phyloP scores from a whole-genome alignment of 352 stramenopile genomes.

The Globisporangium cylindrosporum region DNA sequence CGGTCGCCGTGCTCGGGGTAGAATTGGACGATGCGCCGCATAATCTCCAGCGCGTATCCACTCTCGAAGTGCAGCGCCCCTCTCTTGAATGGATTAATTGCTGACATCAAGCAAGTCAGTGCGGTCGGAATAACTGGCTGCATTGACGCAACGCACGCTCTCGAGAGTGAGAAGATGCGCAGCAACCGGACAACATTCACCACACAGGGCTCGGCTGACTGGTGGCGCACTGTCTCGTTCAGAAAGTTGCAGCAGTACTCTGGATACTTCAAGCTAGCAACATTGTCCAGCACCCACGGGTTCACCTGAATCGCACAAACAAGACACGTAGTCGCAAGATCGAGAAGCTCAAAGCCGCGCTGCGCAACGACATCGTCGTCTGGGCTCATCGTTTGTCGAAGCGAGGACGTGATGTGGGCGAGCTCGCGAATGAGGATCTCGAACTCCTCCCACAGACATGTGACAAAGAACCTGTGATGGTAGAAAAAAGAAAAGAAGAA shows the following conservation, averaged over 20 bases:
- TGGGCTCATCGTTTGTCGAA: slow-evolving; percentile 58
- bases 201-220: slow-evolving; percentile 57
- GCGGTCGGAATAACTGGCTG: slow-evolving; percentile 53
- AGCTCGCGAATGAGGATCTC: slow-evolving; percentile 71
- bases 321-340: slow-evolving; percentile 77
- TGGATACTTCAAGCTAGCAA: slow-evolving; percentile 54
- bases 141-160: slow-evolving; percentile 48
- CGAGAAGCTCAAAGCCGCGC: slow-evolving; percentile 60
- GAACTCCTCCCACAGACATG: slow-evolving; percentile 77
- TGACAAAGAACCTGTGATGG: slow-evolving; percentile 53
- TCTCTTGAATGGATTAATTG: slow-evolving; percentile 45
- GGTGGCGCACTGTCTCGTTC: slow-evolving; percentile 62
- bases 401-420: slow-evolving; percentile 55
- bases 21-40: slow-evolving; percentile 63
- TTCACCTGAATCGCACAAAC: slow-evolving; percentile 75
- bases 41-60: slow-evolving; percentile 67
- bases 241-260: slow-evolving; percentile 66
- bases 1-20: slow-evolving; percentile 70
- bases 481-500: too few species aligned
- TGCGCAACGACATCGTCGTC: slow-evolving; percentile 66
- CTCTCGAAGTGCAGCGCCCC: slow-evolving; percentile 63
- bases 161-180: slow-evolving; percentile 60
- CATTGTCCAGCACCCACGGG: slow-evolving; percentile 49
- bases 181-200: slow-evolving; percentile 68
- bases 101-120: slow-evolving; percentile 52